Evolutionary conservation across 805 yeast genomes (phyloP).

Genomic region (Candida ficus): DNA sequence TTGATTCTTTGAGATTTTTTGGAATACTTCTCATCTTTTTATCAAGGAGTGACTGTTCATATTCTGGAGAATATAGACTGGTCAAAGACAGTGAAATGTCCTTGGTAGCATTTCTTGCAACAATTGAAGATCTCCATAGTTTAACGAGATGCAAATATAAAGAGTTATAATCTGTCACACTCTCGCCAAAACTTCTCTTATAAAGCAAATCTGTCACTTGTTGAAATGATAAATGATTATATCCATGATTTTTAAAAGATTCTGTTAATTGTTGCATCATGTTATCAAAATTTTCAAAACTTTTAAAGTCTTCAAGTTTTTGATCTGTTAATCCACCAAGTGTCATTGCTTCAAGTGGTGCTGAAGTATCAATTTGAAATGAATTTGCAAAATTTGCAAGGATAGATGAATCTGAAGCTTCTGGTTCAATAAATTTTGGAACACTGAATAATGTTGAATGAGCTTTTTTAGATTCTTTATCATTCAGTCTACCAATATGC

Average conservation of each 20-base stretch:
- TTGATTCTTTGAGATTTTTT: slow-evolving; percentile 2
- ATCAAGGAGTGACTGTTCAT: slow-evolving; percentile 7
- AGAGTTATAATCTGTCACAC: background rate
- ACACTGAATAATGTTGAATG: slow-evolving; percentile 9
- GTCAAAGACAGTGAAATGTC: slow-evolving; percentile 15
- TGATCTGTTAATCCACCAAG: slow-evolving; percentile 21
- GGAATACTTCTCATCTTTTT: slow-evolving; percentile 1
- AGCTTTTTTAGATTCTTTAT: background rate
- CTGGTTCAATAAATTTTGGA: background rate
- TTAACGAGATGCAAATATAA: slow-evolving; percentile 4
- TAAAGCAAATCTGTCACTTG: background rate
- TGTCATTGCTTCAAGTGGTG: slow-evolving; percentile 1
- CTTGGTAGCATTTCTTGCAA: slow-evolving; percentile 9
- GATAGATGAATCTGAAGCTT: no score
- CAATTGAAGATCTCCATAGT: slow-evolving; percentile 10
- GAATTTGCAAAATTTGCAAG: slow-evolving; percentile 12
- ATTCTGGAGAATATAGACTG: slow-evolving; percentile 6
- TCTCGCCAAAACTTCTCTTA: background rate
- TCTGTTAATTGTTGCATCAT: slow-evolving; percentile 33
- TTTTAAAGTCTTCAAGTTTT: slow-evolving; percentile 23
- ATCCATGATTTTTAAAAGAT: slow-evolving; percentile 25
- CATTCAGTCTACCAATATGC: no score
- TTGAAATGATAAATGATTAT: slow-evolving; percentile 5
- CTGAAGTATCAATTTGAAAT: slow-evolving; percentile 5
- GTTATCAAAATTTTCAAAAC: slow-evolving; percentile 32